Evolutionary conservation across 106 monocot genomes (phyloP).

Genomic region (Dendrobium huoshanense): DNA sequence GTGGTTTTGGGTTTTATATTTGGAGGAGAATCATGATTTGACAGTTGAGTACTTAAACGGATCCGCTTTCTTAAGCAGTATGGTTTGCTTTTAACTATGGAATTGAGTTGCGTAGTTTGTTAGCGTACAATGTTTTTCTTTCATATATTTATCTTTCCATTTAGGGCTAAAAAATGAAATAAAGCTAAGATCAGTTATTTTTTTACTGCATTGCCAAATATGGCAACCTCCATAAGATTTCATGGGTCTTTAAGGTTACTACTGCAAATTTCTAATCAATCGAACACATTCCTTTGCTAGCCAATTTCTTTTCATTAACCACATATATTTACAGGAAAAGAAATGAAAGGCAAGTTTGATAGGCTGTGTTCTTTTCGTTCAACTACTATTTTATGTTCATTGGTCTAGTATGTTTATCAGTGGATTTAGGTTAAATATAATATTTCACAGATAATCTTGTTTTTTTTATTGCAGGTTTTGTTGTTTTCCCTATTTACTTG

Average conservation of each 20-base stretch:
- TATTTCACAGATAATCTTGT: background rate
- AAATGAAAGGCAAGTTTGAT: background rate
- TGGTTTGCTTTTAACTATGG: background rate
- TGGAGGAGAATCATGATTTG: background rate
- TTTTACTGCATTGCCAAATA: background rate
- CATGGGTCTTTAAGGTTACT: background rate
- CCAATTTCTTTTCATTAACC: background rate
- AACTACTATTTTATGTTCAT: background rate
- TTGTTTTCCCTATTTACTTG: background rate
- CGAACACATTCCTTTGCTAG: background rate
- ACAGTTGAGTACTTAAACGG: background rate
- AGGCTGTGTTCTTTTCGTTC: background rate
- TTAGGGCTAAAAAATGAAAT: too few species aligned
- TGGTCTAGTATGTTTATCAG: background rate
- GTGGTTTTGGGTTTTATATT: too few species aligned
- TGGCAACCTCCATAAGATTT: background rate
- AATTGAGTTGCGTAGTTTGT: background rate
- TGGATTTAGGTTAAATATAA: too few species aligned
- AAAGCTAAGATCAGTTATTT: background rate
- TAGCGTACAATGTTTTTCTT: background rate
- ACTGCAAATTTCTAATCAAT: background rate
- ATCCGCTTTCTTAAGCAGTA: background rate
- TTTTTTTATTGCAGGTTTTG: slow-evolving; percentile 6
- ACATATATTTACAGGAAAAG: background rate
- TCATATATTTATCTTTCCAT: background rate